These are phyloP conservation scores for Quercus agrifolia DNA, from an alignment of 306 rosid species.

Conservation along the genomic window DNA sequence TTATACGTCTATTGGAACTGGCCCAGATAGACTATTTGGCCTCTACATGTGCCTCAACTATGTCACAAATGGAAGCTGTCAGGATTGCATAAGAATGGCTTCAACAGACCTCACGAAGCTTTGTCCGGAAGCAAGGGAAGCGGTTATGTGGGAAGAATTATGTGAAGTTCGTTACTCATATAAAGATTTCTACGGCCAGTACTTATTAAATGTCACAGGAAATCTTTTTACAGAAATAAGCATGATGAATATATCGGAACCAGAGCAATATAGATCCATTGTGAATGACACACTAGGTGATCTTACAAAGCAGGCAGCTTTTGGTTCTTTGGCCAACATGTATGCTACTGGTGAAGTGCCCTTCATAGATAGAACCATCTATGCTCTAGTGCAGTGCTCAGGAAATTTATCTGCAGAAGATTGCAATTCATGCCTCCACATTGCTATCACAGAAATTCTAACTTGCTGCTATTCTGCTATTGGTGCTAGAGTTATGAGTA, in stretches of 20 bases:
- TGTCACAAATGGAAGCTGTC: constrained; percentile 23
- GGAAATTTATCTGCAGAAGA: constrained; percentile 41
- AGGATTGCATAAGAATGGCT: constrained; percentile 33
- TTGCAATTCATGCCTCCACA: constrained; percentile 44
- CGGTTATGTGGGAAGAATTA: constrained; percentile 48
- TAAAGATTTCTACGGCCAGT: constrained; percentile 34
- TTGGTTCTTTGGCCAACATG: constrained; percentile 27
- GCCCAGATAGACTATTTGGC: constrained; percentile 10
- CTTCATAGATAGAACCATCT: constrained; percentile 30
- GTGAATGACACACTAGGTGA: constrained; percentile 32
- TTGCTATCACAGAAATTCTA: constrained; percentile 35
- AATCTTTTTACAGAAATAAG: constrained; percentile 21
- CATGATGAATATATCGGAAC: constrained; percentile 20
- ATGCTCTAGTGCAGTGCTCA: constrained; percentile 60
- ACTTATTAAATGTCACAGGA: constrained; percentile 23
- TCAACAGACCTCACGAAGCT: constrained; percentile 18
- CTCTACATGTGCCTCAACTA: constrained; percentile 45
- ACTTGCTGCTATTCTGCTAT: constrained; percentile 36
- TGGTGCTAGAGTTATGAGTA: constrained; percentile 56
- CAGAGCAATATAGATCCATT: constrained; percentile 21
- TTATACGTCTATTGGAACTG: constrained; percentile 24
- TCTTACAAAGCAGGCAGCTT: constrained; percentile 41
- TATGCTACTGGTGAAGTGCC: constrained; percentile 40
- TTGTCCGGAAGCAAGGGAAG: constrained; percentile 45
- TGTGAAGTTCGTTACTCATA: constrained; percentile 58